phyloP scores from a whole-genome alignment of 139 green algal species.

The Pseudopediastrum boryanum region DNA sequence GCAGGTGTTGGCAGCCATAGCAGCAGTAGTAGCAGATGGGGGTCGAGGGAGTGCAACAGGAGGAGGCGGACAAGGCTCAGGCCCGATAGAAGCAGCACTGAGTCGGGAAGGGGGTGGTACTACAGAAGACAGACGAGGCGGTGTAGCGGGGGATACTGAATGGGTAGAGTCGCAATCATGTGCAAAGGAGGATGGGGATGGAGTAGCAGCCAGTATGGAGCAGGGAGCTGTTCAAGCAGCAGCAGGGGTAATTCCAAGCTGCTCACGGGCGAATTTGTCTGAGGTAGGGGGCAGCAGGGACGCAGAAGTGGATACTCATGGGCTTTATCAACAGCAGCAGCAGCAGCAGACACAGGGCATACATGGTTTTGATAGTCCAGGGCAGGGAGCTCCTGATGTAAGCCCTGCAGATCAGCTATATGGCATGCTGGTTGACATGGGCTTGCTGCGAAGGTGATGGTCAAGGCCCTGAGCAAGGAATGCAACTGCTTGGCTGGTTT shows the following conservation, averaged over 20 bases:
- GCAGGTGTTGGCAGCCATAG: constrained; percentile 35
- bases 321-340: neutral
- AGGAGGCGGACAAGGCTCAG: too few species aligned
- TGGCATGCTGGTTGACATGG: constrained; percentile 44
- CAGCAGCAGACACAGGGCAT: neutral
- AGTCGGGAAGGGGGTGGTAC: too few species aligned
- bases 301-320: neutral
- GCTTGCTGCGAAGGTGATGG: constrained; percentile 48
- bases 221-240: neutral
- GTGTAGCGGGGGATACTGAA: too few species aligned
- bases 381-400: neutral
- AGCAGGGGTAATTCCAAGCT: too few species aligned
- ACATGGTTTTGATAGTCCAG: neutral
- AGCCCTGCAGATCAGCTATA: constrained; percentile 43
- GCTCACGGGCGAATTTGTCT: too few species aligned
- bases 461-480: too few species aligned
- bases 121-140: too few species aligned
- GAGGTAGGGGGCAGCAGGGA: neutral
- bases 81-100: too few species aligned
- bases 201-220: neutral
- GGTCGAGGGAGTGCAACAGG: neutral
- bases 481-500: too few species aligned
- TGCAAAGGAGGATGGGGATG: neutral
- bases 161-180: too few species aligned
- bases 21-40: neutral